A percentile compares a stretch with the other conserved stretches of the same genome.
Conservation (phyloP, 441 rosid species). For the Sinapis alba region DNA sequence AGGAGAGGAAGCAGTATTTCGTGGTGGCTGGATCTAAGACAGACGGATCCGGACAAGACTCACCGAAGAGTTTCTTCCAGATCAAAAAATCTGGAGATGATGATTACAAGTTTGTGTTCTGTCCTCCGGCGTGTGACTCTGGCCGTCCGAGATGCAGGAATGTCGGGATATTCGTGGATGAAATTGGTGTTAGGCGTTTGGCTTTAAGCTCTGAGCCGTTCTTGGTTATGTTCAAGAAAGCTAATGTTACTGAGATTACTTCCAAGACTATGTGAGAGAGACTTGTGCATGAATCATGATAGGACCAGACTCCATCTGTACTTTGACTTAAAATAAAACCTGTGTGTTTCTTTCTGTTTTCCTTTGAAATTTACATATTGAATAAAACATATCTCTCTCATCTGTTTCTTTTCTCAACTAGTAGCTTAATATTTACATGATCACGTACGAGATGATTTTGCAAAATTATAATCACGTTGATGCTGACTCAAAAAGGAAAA, state of each 20-base stretch:
- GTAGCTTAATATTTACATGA: neutral
- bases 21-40: slow-evolving; percentile 38
- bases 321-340: neutral
- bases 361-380: neutral
- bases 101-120: slow-evolving; percentile 54
- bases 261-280: slow-evolving; percentile 33
- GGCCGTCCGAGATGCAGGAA: slow-evolving; percentile 46
- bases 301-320: neutral
- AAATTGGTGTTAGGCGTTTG: slow-evolving; percentile 44
- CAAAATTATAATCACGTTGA: neutral
- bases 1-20: slow-evolving; percentile 42
- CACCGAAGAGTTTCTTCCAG: slow-evolving; percentile 51
- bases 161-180: slow-evolving; percentile 50
- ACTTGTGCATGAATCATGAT: no score
- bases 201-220: slow-evolving; percentile 53
- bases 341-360: neutral
- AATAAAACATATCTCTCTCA: neutral
- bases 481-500: neutral
- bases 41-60: slow-evolving; percentile 4
- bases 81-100: slow-evolving; percentile 43
- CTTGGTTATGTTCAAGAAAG: slow-evolving; percentile 56
- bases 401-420: neutral
- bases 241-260: slow-evolving; percentile 31
- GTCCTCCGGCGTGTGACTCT: slow-evolving; percentile 44
- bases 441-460: neutral